Evolutionary conservation across 768 basidiomycete species (phyloP).

Genomic region (Clavulina sp.): DNA sequence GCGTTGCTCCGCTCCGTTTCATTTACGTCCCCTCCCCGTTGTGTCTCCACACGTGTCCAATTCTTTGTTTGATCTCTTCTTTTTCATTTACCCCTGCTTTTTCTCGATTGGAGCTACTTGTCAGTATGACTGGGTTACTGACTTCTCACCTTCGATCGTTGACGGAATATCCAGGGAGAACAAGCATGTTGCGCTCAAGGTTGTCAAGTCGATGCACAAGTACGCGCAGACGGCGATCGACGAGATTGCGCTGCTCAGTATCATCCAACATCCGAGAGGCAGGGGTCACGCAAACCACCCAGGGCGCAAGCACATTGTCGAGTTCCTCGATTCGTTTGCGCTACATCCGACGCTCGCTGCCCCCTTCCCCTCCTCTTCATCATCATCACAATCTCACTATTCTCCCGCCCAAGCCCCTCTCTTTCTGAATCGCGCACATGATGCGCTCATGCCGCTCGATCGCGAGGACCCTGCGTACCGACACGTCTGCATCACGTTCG

Average conservation of each 20-base stretch:
- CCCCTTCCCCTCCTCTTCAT: no score
- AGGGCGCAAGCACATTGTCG: slow-evolving; percentile 66
- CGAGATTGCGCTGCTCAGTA: slow-evolving; percentile 70
- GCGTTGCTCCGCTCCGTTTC: no score
- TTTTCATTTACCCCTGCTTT: no score
- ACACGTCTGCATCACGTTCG: slow-evolving; percentile 57
- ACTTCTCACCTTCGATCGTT: neutral
- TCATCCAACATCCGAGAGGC: slow-evolving; percentile 22
- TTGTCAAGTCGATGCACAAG: slow-evolving; percentile 85
- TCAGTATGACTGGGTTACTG: slow-evolving; percentile 1
- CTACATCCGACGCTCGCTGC: slow-evolving; percentile 15
- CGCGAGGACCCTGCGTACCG: no score
- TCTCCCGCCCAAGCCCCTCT: neutral
- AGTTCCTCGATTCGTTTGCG: slow-evolving; percentile 78
- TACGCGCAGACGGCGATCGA: slow-evolving; percentile 95
- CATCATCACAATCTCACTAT: neutral
- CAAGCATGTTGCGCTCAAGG: slow-evolving; percentile 78
- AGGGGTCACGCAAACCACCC: slow-evolving; percentile 54
- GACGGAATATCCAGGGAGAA: slow-evolving; percentile 34
- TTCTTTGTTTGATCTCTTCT: no score
- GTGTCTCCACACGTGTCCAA: no score
- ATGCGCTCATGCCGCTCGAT: slow-evolving; percentile 48
- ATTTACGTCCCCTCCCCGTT: no score
- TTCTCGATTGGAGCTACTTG: neutral
- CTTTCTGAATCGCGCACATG: no score